Evolutionary conservation across 345 rosid genomes (phyloP), one percentile per base, ranked within the genome.

Genomic region (Noccaea bulbosa): DNA sequence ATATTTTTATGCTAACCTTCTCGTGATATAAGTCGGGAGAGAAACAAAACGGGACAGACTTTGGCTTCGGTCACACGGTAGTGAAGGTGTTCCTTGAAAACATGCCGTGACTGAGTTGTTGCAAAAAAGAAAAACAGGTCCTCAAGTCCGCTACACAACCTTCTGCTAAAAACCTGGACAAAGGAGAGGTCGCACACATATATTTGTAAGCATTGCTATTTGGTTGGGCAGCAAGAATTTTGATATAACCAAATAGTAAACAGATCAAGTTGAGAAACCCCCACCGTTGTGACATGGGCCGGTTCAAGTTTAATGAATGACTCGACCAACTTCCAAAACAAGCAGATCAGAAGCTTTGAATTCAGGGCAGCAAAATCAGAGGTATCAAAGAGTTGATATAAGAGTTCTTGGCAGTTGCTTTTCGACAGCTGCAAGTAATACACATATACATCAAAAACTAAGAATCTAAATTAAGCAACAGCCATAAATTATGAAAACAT

Each of bases 281-380:
- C 65, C 63, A 90, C 96, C 92, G 77, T 69, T 39, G 76, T 45
- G 45, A 58, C 39, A 45, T 84, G 80, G 44, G 75, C 8, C 8
- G 83, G 62, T 59, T 77, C 75, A 59, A 78, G 47, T 39, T 80
- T 71, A 56, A 77, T 53, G 56, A 85, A 71, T 16, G 84, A 83
- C 77, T 78, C 88, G 32, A 83, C 74, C 67, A 94, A 70, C 77
- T 84, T 84, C 96, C 96, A 89, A 75, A 85, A 86, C 52, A 80
- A 34, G 80, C 86, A 85, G 45, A 85, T 64, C 59, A 91, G 67
- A 56, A 91, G 78, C 74, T 78, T 74, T 30, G 67, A 46, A 78
- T 86, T 89, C 49, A 84, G 65, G 32, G 78, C 72, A 76, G 77
- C 57, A 41, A 81, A n/a, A 75, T 88, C 83, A 66, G 78, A 67